Evolutionary conservation across 768 basidiomycete genomes (phyloP).

Genomic region (Tubosaeta brunneosetosa): DNA sequence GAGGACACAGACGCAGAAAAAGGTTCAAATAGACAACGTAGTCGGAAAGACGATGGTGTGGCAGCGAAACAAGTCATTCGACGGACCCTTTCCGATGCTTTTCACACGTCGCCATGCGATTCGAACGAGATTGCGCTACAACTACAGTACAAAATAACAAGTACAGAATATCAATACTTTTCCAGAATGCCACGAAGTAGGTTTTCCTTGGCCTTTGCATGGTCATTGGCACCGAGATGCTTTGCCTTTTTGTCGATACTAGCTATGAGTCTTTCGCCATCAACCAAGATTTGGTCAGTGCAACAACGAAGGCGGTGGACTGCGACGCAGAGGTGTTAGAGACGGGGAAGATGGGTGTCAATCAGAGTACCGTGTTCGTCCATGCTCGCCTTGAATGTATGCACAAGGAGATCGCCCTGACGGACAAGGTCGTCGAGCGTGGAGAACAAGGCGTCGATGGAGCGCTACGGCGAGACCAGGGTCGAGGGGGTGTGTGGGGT

Average conservation of each 20-base stretch:
- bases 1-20: not conserved
- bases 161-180: constrained; percentile 23
- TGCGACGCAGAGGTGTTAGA: constrained; percentile 22
- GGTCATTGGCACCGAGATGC: constrained; percentile 30
- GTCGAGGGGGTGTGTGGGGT: constrained; percentile 9
- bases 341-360: not conserved
- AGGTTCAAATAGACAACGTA: not conserved
- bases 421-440: constrained; percentile 47
- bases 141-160: constrained; percentile 4
- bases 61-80: constrained; percentile 7
- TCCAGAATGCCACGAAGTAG: constrained; percentile 32
- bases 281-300: constrained; percentile 44
- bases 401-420: constrained; percentile 49
- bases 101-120: constrained; percentile 23
- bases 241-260: constrained; percentile 53
- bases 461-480: constrained; percentile 32
- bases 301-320: constrained; percentile 41
- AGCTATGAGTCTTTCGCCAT: constrained; percentile 49
- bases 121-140: not conserved
- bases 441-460: constrained; percentile 37
- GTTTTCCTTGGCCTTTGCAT: constrained; percentile 32
- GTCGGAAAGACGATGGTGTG: constrained; percentile 5
- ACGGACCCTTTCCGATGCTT: constrained; percentile 5
- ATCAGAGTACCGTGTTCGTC: constrained; percentile 43
- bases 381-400: constrained; percentile 40